Conservation (phyloP, 2,329 filamentous ascomycete genomes). For the Fusarium oxysporum region DNA sequence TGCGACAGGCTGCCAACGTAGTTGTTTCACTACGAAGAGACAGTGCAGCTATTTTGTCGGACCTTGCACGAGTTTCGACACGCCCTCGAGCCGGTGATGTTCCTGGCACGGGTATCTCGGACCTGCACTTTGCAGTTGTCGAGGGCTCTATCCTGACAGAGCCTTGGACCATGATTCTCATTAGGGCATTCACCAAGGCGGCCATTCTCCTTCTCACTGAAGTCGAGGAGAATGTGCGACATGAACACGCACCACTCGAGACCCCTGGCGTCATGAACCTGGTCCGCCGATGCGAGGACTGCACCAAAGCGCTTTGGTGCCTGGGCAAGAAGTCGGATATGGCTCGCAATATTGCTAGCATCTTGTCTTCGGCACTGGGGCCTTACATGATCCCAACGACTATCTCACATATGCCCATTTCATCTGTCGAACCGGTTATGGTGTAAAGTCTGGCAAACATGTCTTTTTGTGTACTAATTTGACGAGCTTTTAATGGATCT, state of each 20-base stretch:
- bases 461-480: conserved; percentile 7
- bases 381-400: conserved; percentile 42
- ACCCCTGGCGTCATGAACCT: conserved; percentile 41
- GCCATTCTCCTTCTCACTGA: conserved; percentile 54
- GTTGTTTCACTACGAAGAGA: conserved; percentile 55
- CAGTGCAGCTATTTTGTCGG: conserved; percentile 60
- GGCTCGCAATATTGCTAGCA: conserved; percentile 46
- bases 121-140: conserved; percentile 65
- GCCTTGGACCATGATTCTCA: conserved; percentile 68
- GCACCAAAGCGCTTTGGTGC: conserved; percentile 65
- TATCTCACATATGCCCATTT: conserved; percentile 28
- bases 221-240: conserved; percentile 44
- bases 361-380: conserved; percentile 41
- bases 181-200: conserved; percentile 64
- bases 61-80: conserved; percentile 61
- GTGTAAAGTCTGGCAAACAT: conserved; percentile 12
- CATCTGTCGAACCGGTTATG: conserved; percentile 30
- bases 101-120: conserved; percentile 43
- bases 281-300: conserved; percentile 57
- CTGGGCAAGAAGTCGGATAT: conserved; percentile 67
- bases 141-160: conserved; percentile 69
- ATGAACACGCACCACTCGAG: conserved; percentile 42
- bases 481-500: conserved; percentile 1
- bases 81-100: conserved; percentile 46
- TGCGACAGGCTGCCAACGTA: conserved; percentile 48